These are phyloP conservation scores for Pseudogymnoascus sp. DNA, from an alignment of 2,329 filamentous ascomycete genomes.

Conservation along the genomic window DNA sequence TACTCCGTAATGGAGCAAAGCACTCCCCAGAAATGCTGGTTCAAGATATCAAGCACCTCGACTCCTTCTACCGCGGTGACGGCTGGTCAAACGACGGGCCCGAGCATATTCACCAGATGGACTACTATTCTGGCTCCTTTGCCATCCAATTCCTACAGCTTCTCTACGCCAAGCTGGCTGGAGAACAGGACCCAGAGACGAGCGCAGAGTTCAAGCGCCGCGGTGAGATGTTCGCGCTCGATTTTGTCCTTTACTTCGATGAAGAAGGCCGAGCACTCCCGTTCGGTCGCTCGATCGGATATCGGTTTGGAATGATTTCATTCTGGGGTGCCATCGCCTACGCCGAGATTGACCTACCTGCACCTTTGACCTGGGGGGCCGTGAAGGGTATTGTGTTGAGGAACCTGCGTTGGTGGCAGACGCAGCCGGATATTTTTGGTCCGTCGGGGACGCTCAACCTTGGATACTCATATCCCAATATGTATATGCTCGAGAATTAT, in stretches of 20 bases:
- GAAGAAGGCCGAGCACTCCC: slow-evolving; percentile 61
- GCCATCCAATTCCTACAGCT: slow-evolving; percentile 76
- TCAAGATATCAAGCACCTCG: slow-evolving; percentile 67
- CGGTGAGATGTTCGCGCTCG: slow-evolving; percentile 57
- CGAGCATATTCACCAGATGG: slow-evolving; percentile 72
- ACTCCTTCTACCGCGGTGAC: slow-evolving; percentile 73
- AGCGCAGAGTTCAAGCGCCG: slow-evolving; percentile 62
- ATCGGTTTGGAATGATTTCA: slow-evolving; percentile 78
- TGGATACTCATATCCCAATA: slow-evolving; percentile 72
- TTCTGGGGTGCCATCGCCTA: slow-evolving; percentile 76
- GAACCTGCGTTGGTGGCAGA: slow-evolving; percentile 74
- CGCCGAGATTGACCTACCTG: slow-evolving; percentile 63
- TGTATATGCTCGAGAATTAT: slow-evolving; percentile 67
- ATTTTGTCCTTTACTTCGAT: slow-evolving; percentile 71
- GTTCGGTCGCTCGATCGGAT: slow-evolving; percentile 70
- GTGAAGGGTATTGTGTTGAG: slow-evolving; percentile 68
- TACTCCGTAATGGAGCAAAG: slow-evolving; percentile 65
- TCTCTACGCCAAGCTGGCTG: slow-evolving; percentile 65
- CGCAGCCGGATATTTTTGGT: slow-evolving; percentile 66
- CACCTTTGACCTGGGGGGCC: slow-evolving; percentile 67
- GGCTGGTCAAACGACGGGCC: slow-evolving; percentile 81
- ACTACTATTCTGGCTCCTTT: slow-evolving; percentile 77
- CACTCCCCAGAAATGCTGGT: slow-evolving; percentile 64
- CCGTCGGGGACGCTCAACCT: slow-evolving; percentile 52
- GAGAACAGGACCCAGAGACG: slow-evolving; percentile 53